Evolutionary conservation across 306 rosid species (phyloP), one percentile per base, ranked within the genome.

Genomic region (Biancaea sappan): DNA sequence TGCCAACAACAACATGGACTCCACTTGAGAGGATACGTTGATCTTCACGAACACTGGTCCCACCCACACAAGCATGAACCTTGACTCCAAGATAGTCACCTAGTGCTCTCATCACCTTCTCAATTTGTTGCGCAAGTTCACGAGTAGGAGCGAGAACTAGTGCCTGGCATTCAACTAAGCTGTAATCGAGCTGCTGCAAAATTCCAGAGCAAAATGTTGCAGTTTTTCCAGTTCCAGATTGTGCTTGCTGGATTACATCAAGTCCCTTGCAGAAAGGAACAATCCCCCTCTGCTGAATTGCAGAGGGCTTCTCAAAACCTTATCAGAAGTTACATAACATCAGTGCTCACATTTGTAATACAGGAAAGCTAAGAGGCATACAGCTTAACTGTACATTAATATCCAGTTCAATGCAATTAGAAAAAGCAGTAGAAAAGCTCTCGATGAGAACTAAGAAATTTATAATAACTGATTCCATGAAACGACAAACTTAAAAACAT

Each of bases 241-340:
- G 90, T n/a, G 92, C 90, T 69, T 83, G 92, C 62, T 88, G 92
- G 79, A 88, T 85, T 40, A 88, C 92, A 77, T 88, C 92, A 57
- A 88, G 86, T 50, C 92, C 92, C 79, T 83, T 83, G 78, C 86
- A 74, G 86, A 88, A 88, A 71, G 92, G 90, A 76, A 85, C 92
- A 71, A 85, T 88, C n/a, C 92, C 92, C 80, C 92, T 81, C 64
- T 88, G 90, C 77, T 88, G 90, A 77, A 88, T 88, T 50, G 90
- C 92, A 79, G 90, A 88, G 22, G 92, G 92, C 77, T 88, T 85
- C 82, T 88, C 92, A 52, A 88, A 83, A 79, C 92, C 92, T 85
- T 56, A 0, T 75, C 37, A 41, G 37, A 57, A 48, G 48, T 75
- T 24, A 29, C 46, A 35, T 19, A 34, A 28, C 16, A 73, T 76